Evolutionary conservation across 306 rosid species (phyloP).

Genomic region (Rosa multiflora): DNA sequence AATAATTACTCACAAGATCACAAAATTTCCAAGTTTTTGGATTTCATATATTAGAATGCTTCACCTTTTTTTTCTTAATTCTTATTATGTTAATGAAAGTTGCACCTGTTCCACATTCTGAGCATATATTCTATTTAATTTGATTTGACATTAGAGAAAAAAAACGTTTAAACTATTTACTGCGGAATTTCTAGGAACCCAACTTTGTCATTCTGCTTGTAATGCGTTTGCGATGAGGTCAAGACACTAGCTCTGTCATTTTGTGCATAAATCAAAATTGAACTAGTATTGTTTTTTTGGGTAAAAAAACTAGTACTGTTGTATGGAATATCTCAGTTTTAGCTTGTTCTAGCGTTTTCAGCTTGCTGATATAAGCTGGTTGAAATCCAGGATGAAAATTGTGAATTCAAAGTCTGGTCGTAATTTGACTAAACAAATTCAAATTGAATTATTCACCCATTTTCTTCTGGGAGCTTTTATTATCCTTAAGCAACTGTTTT

Average conservation of each 20-base stretch:
- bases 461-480: neutral
- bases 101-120: neutral
- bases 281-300: neutral
- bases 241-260: neutral
- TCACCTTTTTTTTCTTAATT: neutral
- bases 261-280: neutral
- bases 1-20: conserved; percentile 3
- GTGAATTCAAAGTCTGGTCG: neutral
- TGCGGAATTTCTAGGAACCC: neutral
- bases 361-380: neutral
- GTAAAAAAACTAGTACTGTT: neutral
- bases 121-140: neutral
- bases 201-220: neutral
- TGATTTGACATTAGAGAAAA: neutral
- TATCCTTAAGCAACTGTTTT: conserved; percentile 5
- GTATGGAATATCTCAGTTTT: neutral
- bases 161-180: neutral
- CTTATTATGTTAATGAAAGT: neutral
- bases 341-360: neutral
- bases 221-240: neutral
- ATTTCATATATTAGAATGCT: neutral
- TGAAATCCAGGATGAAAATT: conserved; percentile 7
- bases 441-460: neutral
- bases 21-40: neutral
- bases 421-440: neutral